phyloP scores from a whole-genome alignment of 1,284 basidiomycete genomes.

The Microbotryum silenes-acaulis region DNA sequence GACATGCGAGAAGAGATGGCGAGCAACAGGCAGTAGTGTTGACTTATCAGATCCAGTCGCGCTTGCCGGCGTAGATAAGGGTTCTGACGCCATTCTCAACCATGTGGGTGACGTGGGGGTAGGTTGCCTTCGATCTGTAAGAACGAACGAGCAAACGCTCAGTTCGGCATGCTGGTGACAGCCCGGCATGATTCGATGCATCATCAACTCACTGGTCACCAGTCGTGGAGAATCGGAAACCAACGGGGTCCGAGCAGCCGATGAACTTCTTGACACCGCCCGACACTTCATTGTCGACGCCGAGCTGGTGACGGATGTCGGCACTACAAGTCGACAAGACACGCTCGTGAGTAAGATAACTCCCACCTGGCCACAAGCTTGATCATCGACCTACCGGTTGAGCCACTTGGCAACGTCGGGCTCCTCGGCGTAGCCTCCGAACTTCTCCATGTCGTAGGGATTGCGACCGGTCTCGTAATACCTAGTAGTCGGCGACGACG shows the following conservation, averaged over 20 bases:
- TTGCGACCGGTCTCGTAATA: slow-evolving; percentile 27
- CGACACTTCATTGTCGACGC: slow-evolving; percentile 30
- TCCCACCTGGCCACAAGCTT: not conserved
- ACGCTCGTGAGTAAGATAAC: not conserved
- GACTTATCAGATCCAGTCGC: slow-evolving; percentile 15
- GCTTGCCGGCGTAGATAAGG: slow-evolving; percentile 32
- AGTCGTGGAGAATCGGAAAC: slow-evolving; percentile 26
- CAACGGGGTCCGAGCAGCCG: slow-evolving; percentile 32
- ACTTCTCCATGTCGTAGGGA: slow-evolving; percentile 32
- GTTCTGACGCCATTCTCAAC: slow-evolving; percentile 25
- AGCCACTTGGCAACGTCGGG: slow-evolving; percentile 29
- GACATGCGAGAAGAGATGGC: not conserved
- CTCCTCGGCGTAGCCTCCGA: slow-evolving; percentile 33
- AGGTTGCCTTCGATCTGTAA: slow-evolving; percentile 22
- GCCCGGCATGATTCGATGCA: no score
- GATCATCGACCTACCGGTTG: slow-evolving; percentile 19
- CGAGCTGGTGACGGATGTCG: slow-evolving; percentile 25
- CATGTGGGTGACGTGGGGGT: slow-evolving; percentile 26
- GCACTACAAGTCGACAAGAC: not conserved
- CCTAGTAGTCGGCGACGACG: not conserved
- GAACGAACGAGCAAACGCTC: not conserved
- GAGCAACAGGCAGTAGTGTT: not conserved
- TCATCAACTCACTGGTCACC: slow-evolving; percentile 27
- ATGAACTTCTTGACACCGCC: slow-evolving; percentile 30
- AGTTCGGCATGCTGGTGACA: not conserved